Conservation (phyloP, 495 filamentous ascomycete species). For the Pseudomonodictys pantanalensis region DNA sequence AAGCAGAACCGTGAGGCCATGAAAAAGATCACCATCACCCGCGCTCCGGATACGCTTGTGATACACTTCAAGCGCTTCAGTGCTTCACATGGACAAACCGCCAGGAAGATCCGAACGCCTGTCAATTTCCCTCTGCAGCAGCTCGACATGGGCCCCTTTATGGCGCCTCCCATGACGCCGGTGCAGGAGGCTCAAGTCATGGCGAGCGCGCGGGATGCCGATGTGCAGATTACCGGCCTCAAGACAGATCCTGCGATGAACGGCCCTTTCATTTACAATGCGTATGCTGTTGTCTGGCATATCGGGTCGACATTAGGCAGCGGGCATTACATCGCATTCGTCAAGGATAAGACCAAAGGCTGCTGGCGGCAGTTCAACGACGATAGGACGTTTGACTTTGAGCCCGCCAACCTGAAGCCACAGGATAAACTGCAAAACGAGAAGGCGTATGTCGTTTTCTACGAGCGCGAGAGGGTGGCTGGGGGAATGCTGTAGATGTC, state of each 20-base stretch:
- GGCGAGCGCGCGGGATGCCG: not conserved
- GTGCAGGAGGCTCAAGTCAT: conserved; percentile 33
- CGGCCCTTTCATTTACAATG: conserved; percentile 66
- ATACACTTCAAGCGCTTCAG: conserved; percentile 74
- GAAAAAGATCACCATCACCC: conserved; percentile 71
- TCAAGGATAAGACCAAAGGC: conserved; percentile 55
- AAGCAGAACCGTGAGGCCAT: conserved; percentile 65
- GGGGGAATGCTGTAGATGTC: conserved; percentile 2
- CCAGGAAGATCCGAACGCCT: conserved; percentile 64
- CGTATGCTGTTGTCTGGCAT: conserved; percentile 70
- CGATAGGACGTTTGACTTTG: conserved; percentile 56
- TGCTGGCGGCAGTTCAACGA: conserved; percentile 70
- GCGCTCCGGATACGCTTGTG: conserved; percentile 68
- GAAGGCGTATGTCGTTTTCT: conserved; percentile 69
- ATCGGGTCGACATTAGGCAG: conserved; percentile 60
- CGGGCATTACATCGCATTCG: conserved; percentile 68
- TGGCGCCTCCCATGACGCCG: conserved; percentile 45
- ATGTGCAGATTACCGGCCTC: not conserved
- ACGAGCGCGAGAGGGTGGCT: conserved; percentile 35
- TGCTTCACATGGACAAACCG: conserved; percentile 53
- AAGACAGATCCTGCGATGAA: conserved; percentile 51
- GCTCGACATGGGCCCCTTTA: conserved; percentile 61
- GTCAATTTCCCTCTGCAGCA: conserved; percentile 66
- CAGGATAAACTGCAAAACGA: conserved; percentile 57
- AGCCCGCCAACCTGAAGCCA: conserved; percentile 50